Conservation (phyloP, 139 green algal species). For the Ettlia oleoabundans region DNA sequence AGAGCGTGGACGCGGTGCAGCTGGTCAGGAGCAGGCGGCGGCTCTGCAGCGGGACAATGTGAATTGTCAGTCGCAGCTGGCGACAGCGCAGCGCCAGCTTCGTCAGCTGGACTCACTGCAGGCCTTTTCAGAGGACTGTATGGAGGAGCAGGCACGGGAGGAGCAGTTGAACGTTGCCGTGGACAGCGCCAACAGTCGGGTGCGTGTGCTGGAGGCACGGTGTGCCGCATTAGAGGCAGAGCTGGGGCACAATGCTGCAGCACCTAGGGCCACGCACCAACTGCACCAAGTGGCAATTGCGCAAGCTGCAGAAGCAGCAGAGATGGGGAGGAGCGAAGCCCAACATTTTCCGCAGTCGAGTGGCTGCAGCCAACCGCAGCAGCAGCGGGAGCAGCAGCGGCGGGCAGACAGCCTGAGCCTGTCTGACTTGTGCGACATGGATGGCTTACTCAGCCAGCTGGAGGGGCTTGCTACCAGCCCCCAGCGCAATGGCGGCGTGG, state of each 20-base stretch:
- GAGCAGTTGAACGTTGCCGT: background rate
- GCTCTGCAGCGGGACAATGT: constrained; percentile 3
- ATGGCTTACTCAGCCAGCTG: background rate
- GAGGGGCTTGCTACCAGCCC: background rate
- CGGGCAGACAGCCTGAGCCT: background rate
- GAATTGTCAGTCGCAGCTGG: background rate
- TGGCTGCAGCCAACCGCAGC: background rate
- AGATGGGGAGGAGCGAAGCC: too few relatives aligned
- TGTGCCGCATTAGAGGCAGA: background rate
- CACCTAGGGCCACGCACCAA: too few relatives aligned
- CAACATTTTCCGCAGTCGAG: background rate
- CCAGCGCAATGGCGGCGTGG: background rate
- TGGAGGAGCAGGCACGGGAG: too few relatives aligned
- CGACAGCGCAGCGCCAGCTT: background rate
- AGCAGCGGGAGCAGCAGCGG: background rate
- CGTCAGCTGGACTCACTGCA: background rate
- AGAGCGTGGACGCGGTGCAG: background rate
- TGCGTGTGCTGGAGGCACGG: background rate
- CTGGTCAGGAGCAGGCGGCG: background rate
- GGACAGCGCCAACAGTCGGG: background rate
- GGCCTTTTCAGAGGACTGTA: background rate
- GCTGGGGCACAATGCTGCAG: too few relatives aligned
- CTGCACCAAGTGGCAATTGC: too few relatives aligned
- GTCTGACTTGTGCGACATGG: constrained; percentile 18
- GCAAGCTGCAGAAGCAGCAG: background rate